Conservation (phyloP, 2,329 filamentous ascomycete species). For the Trichoderma asperellum region DNA sequence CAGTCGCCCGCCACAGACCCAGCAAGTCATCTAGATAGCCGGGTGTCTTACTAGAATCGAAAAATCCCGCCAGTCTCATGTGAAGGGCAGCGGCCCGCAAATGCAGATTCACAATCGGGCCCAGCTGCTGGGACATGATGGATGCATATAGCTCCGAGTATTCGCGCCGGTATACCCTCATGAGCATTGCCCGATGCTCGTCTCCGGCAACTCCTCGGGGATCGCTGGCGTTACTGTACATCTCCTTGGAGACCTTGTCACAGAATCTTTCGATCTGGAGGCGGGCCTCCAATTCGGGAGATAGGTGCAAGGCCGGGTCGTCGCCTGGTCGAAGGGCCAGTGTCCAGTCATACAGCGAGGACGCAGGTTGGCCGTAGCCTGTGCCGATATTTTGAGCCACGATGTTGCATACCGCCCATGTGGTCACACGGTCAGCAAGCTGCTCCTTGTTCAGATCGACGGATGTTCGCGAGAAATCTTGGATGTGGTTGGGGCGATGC, state of each 20-base stretch:
- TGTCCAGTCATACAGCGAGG: conserved; percentile 77
- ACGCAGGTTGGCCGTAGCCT: conserved; percentile 80
- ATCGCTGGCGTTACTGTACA: conserved; percentile 78
- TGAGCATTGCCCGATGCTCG: conserved; percentile 67
- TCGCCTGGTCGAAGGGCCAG: conserved; percentile 64
- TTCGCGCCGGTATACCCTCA: conserved; percentile 68
- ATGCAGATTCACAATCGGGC: conserved; percentile 65
- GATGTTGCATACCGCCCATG: conserved; percentile 85
- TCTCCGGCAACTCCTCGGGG: conserved; percentile 70
- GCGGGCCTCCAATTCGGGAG: conserved; percentile 66
- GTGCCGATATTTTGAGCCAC: conserved; percentile 82
- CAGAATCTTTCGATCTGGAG: conserved; percentile 75
- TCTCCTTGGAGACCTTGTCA: conserved; percentile 77
- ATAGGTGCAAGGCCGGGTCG: conserved; percentile 61
- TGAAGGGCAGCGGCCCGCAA: conserved; percentile 75
- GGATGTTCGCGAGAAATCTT: conserved; percentile 78
- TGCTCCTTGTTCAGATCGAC: conserved; percentile 78
- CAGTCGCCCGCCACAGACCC: conserved; percentile 73
- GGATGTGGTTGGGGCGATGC: conserved; percentile 78
- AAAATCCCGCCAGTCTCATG: conserved; percentile 78
- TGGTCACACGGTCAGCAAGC: conserved; percentile 75
- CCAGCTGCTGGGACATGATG: conserved; percentile 62
- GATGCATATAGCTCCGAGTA: conserved; percentile 65
- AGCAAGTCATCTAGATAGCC: conserved; percentile 76
- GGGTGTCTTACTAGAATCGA: conserved; percentile 72